Evolutionary conservation across 345 rosid genomes (phyloP), one percentile per base, ranked within the genome.

Genomic region (Citrus australasica): DNA sequence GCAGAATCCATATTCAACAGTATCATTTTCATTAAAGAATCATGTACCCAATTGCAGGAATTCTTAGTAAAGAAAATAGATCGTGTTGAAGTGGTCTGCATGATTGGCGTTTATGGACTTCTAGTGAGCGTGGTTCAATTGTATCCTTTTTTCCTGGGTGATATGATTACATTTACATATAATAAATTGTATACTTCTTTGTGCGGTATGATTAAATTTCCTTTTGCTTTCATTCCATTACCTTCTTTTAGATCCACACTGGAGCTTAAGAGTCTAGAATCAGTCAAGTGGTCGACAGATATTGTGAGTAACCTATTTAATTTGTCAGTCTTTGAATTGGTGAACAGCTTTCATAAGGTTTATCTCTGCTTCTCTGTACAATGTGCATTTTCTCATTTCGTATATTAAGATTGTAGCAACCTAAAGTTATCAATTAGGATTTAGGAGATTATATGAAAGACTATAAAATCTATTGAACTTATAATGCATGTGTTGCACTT

Each of bases 21-120:
- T 62, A 42, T 62, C 58, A 53, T 53, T 53, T 53, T 53, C 62
- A 8, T n/a, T 59, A n/a, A 4, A 68, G 9, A 55, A 30, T 9
- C 28, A 11, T 33, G 11, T 58, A 58, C 5, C 8, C 8, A 76
- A 79, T 32, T 82, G 81, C 91, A 87, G 95, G 93, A 89, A 80
- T 87, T 88, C 62, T 87, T 87, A 61, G 90, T 88, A 9, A 88
- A 87, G 89, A 86, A 84, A 53, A 86, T 71, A 69, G 91, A 87
- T 74, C 88, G 82, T 0, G 73, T 87, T 2, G 93, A 91, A 86
- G 85, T 89, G 67, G 84, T 91, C 67, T 13, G 85, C 40, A 85
- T 89, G 92, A 69, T 89, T 9, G 90, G 91, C 27, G 65, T 82
- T 9, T 89, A 42, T 10, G 95, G 93, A 28, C 37, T 82, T 51